Evolutionary conservation across 257 asterid species (phyloP), one percentile per base, ranked within the genome.

Genomic region (Sherardia arvensis): DNA sequence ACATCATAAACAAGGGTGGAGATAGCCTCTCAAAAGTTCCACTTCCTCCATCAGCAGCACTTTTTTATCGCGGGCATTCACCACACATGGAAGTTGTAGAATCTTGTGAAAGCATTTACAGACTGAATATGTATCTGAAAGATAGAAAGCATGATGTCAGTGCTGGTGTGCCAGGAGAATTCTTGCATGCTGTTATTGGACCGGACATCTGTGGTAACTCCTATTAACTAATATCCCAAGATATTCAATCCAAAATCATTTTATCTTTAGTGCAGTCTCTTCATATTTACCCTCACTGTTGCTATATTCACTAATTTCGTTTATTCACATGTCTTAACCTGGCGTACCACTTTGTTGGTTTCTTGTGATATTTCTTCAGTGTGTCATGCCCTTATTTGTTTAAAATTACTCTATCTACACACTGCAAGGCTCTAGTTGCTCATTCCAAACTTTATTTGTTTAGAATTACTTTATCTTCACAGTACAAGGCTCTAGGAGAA

Each of bases 21-120:
- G 71, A 71, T 53, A 66, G 70, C 76, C 61, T 76, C 18, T 71
- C 79, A 21, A 63, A 62, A 71, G 76, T 80, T 67, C 83, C 85
- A 54, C 94, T 85, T 73, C 88, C 91, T 72, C 91, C 83, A 61
- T 81, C 95, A 6, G 95, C 94, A 28, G 95, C 97, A 45, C 69
- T 68, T 51, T 87, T 83, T 77, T 90, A 87, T 67, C 53, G 53
- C 40, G 88, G 90, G 51, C 65, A 77, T 75, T 83, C 91, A 23
- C 85, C 78, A 38, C 75, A 64, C 62, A 56, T 85, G 76, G 83
- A 83, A 63, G 63, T 85, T 55, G 75, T 72, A 59, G 85, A 80
- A 72, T 71, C 83, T 9, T 85, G 94, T 74, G 76, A 71, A 53
- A 73, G 94, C 72, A 71, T 85, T 69, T 21, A 49, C 66, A 87